A percentile compares a stretch with the other conserved stretches of the same genome.
Conservation (phyloP, 2,329 filamentous ascomycete species). For the Thielaviopsis populi region DNA sequence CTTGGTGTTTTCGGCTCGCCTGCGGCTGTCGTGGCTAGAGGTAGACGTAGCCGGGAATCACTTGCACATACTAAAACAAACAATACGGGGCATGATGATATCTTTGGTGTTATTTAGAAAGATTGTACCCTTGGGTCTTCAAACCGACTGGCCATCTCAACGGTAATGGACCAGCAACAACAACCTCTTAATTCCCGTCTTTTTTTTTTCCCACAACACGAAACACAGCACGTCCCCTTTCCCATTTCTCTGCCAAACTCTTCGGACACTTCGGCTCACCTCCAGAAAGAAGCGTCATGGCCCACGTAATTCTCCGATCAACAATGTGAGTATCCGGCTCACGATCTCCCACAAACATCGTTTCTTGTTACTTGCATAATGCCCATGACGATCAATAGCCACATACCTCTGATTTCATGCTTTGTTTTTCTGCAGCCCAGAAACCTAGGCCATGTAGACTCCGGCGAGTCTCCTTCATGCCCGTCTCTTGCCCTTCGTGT, state of each 20-base stretch:
- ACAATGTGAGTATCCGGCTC: neutral
- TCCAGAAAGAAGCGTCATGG: neutral
- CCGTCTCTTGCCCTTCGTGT: neutral
- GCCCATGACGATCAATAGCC: neutral
- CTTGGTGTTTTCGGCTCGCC: conserved; percentile 4
- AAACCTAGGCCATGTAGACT: neutral
- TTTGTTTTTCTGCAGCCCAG: neutral
- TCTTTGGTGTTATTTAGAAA: neutral
- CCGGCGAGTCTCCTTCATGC: neutral
- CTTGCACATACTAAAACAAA: neutral
- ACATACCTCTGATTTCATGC: neutral
- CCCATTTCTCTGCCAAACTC: neutral
- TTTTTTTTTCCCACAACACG: conserved; percentile 2
- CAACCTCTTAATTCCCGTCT: neutral
- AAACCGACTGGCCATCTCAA: too few species aligned
- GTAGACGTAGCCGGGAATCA: neutral
- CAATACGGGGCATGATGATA: neutral
- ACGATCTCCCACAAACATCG: neutral
- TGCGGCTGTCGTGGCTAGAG: neutral
- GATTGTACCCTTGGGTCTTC: neutral
- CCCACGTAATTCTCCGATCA: neutral
- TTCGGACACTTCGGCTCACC: neutral
- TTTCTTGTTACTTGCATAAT: neutral
- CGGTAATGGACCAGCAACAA: neutral
- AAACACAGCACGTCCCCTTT: neutral